Conservation (phyloP, 2,329 filamentous ascomycete species). For the Bretziella fagacearum region DNA sequence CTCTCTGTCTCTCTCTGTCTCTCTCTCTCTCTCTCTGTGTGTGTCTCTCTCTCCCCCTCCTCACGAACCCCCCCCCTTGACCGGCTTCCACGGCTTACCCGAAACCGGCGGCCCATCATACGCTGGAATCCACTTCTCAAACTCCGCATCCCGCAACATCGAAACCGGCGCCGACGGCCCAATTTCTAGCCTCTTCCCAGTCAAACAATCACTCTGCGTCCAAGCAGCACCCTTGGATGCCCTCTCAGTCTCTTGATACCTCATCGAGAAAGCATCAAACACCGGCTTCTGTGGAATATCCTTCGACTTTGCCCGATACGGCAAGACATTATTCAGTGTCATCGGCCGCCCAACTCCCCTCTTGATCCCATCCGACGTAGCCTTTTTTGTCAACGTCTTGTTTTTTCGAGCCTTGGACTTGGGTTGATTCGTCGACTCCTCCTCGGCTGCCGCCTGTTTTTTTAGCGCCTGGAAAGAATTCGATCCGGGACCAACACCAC, state of each 20-base stretch:
- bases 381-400: neutral
- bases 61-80: too few relatives aligned
- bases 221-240: neutral
- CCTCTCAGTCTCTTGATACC: neutral
- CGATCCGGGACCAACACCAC: neutral
- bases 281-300: slow-evolving; percentile 17
- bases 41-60: too few relatives aligned
- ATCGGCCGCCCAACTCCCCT: slow-evolving; percentile 12
- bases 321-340: slow-evolving; percentile 21
- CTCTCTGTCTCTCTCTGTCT: too few relatives aligned
- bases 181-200: neutral
- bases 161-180: neutral
- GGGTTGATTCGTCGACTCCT: neutral
- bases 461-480: neutral
- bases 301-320: slow-evolving; percentile 23
- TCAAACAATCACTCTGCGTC: neutral
- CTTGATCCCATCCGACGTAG: neutral
- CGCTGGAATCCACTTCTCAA: neutral
- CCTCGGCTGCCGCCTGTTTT: neutral
- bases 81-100: too few relatives aligned
- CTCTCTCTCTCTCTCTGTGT: too few relatives aligned
- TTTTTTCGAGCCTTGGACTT: neutral
- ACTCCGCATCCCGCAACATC: neutral
- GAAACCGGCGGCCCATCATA: neutral
- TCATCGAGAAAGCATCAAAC: neutral